Evolutionary conservation across 2,329 filamentous ascomycete species (phyloP).

Genomic region (Fusarium incarnatum): DNA sequence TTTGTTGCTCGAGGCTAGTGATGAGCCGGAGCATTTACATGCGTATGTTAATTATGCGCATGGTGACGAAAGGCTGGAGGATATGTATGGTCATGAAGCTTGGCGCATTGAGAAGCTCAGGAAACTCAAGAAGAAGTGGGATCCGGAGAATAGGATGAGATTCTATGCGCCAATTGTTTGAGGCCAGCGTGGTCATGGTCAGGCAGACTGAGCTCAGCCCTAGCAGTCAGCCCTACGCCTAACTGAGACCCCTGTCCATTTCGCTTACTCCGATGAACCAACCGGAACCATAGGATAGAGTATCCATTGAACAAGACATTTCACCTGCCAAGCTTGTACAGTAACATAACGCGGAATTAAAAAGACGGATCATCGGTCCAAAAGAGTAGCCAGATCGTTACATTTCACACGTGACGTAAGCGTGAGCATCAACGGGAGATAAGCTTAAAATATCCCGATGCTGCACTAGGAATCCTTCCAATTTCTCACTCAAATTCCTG

Average conservation of each 20-base stretch:
- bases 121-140: constrained; percentile 59
- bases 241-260: not conserved
- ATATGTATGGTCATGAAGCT: constrained; percentile 24
- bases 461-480: not conserved
- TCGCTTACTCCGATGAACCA: not conserved
- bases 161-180: constrained; percentile 44
- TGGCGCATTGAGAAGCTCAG: constrained; percentile 58
- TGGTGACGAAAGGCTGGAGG: constrained; percentile 17
- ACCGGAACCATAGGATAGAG: not conserved
- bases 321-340: not conserved
- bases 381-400: constrained; percentile 6
- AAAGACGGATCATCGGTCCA: not conserved
- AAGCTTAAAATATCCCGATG: constrained; percentile 22
- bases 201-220: constrained; percentile 2
- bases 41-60: constrained; percentile 40
- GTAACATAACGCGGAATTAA: not conserved
- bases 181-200: not conserved
- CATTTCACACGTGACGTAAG: constrained; percentile 18
- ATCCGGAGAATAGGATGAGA: constrained; percentile 51
- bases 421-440: not conserved
- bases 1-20: constrained; percentile 14
- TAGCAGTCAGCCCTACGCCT: constrained; percentile 12
- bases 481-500: not conserved
- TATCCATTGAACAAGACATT: not conserved
- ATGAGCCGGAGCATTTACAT: constrained; percentile 13